Evolutionary conservation across 2,329 filamentous ascomycete species (phyloP), one percentile per base, ranked within the genome.

Genomic region (Emergomyces orientalis): DNA sequence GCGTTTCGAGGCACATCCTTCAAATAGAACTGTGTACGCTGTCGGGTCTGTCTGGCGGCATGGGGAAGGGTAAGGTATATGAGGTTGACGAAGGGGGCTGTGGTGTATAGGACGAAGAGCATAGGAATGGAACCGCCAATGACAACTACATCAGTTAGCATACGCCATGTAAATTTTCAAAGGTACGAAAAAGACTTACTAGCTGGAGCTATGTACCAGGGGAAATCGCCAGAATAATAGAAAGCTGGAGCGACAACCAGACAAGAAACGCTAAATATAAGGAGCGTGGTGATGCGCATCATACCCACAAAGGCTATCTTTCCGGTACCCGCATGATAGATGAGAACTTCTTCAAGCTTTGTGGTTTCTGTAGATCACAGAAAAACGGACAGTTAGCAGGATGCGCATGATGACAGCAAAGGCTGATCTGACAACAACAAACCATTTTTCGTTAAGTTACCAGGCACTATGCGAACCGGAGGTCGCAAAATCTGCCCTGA

Each of bases 291-390:
- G 62, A 93, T 76, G 69, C 91, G 90, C 65, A 89, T 74, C 70
- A 86, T 83, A 58, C 87, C 88, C 55, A 93, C 76, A 67, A 88
- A 87, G 7, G 86, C 84, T 37, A 84, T 87, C 63, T 84, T 82
- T 9, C 81, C 81, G 0, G 84, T 87, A 60, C 90, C 89, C 61
- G 86, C 86, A 75, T 91, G 88, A 74, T 90, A 95, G 65, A 95
- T 83, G 67, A 91, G 81, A 34, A 92, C 72, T 55, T 72, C 71
- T 59, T 77, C 75, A 47, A 75, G 75, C 25, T 61, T 65, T 58
- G 59, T 30, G 27, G 73, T 71, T 27, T 71, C 75, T 76, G 63
- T 47, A 67, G 17, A 17, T 22, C 13, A 27, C 19, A 63, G 22
- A 51, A 22, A 54, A 49, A 45, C 19, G 43, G 11, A 30, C 34